Evolutionary conservation across 192 early-diverging fungal genomes (phyloP).

Genomic region (Nowakowskiella sp.): DNA sequence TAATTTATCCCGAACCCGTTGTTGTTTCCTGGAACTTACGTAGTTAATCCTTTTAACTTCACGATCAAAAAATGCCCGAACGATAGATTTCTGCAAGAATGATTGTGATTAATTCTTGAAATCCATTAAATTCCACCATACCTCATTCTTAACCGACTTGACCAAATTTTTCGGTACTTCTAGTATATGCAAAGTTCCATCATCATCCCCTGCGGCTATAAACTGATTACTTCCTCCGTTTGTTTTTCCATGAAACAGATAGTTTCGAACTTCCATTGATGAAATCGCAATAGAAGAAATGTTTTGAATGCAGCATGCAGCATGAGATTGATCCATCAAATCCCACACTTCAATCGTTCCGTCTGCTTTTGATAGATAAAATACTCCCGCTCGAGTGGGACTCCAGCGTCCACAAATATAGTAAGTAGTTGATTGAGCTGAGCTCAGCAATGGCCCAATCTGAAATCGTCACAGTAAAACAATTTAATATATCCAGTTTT

Average conservation of each 20-base stretch:
- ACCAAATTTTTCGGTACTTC: slow-evolving; percentile 49
- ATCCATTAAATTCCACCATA: slow-evolving; percentile 2
- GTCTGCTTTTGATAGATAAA: slow-evolving; percentile 51
- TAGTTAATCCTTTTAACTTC: slow-evolving; percentile 42
- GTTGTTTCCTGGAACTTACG: slow-evolving; percentile 31
- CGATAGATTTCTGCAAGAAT: slow-evolving; percentile 30
- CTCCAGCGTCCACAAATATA: slow-evolving; percentile 50
- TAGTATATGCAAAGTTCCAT: slow-evolving; percentile 54
- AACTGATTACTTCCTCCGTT: slow-evolving; percentile 32
- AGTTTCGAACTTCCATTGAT: slow-evolving; percentile 40
- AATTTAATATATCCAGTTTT: slow-evolving; percentile 3
- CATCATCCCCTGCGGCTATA: slow-evolving; percentile 55
- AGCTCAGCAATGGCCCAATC: slow-evolving; percentile 45
- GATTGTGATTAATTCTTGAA: background rate
- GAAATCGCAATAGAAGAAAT: slow-evolving; percentile 42
- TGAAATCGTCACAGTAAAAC: slow-evolving; percentile 10
- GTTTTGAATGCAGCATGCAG: slow-evolving; percentile 22
- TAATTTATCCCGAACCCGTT: slow-evolving; percentile 27
- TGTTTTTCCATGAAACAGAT: slow-evolving; percentile 22
- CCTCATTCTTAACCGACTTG: slow-evolving; percentile 49
- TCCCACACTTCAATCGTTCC: slow-evolving; percentile 58
- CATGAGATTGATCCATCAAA: slow-evolving; percentile 33
- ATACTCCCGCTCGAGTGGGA: slow-evolving; percentile 55
- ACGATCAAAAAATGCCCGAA: slow-evolving; percentile 43
- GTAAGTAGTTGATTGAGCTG: slow-evolving; percentile 22